phyloP scores from a whole-genome alignment of 768 basidiomycete genomes.

The Mycena filopes region DNA sequence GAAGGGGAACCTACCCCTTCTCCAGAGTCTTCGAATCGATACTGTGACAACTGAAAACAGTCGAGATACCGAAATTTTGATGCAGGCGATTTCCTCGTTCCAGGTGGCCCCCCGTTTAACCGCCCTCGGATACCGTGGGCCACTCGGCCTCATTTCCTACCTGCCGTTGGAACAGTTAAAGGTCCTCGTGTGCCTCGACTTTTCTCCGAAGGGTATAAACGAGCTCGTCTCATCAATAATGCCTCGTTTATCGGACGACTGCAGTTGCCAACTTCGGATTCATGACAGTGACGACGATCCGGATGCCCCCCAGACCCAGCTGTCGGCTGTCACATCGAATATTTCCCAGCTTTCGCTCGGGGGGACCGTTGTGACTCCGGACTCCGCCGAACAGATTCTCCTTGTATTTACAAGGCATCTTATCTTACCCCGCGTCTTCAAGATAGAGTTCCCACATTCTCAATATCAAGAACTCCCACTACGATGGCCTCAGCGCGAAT shows the following conservation, averaged over 20 bases:
- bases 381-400: not conserved
- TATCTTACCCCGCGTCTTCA: not conserved
- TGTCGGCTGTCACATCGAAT: not conserved
- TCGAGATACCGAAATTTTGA: not conserved
- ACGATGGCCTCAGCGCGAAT: conserved; percentile 7
- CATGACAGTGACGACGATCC: not conserved
- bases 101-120: not conserved
- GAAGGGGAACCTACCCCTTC: not conserved
- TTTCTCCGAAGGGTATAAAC: not conserved
- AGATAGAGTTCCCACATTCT: not conserved
- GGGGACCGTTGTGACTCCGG: not conserved
- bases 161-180: conserved; percentile 14
- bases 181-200: not conserved
- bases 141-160: not conserved
- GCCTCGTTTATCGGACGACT: not conserved
- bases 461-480: not conserved
- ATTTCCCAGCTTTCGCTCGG: not conserved
- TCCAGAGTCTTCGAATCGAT: not conserved
- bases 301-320: too few relatives aligned
- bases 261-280: not conserved
- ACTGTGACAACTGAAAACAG: too few relatives aligned
- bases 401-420: not conserved
- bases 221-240: not conserved
- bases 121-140: not conserved
- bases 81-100: not conserved